A percentile compares a stretch with the other conserved stretches of the same genome.
These are phyloP conservation scores for Fistulifera solaris DNA, from an alignment of 108 stramenopile species.

Conservation along the genomic window DNA sequence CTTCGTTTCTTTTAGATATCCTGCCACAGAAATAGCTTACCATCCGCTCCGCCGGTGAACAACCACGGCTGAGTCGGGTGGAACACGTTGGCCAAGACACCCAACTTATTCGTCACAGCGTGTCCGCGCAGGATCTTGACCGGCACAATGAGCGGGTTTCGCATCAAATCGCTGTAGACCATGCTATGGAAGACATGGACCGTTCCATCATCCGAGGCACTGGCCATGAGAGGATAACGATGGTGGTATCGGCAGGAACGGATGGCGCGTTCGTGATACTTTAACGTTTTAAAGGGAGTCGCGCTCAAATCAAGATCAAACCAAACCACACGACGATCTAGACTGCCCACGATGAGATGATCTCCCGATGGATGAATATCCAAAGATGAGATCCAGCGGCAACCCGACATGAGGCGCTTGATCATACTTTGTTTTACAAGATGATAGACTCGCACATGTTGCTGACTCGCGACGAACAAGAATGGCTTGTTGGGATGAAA, in stretches of 20 bases:
- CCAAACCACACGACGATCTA: constrained; percentile 95
- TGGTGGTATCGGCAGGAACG: constrained; percentile 71
- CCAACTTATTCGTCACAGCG: constrained; percentile 68
- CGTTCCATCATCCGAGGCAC: constrained; percentile 92
- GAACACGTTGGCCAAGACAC: constrained; percentile 80
- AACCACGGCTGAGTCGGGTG: constrained; percentile 99
- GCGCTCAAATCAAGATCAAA: constrained; percentile 93
- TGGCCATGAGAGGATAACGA: constrained; percentile 95
- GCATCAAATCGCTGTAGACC: constrained; percentile 92
- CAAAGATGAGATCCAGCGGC: constrained; percentile 94
- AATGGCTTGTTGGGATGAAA: constrained; percentile 97
- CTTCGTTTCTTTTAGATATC: constrained; percentile 52
- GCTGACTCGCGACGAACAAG: constrained; percentile 92
- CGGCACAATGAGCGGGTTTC: constrained; percentile 95
- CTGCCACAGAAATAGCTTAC: constrained; percentile 87
- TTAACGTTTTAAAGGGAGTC: constrained; percentile 93
- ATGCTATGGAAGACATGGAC: constrained; percentile 98
- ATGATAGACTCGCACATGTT: constrained; percentile 93
- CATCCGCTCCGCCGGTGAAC: constrained; percentile 95
- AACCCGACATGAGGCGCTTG: constrained; percentile 83
- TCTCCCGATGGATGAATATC: constrained; percentile 94
- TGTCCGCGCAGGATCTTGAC: constrained; percentile 96
- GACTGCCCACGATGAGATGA: constrained; percentile 89
- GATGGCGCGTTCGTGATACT: constrained; percentile 90
- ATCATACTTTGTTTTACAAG: constrained; percentile 91